Evolutionary conservation across 2,329 filamentous ascomycete species (phyloP), one percentile per base, ranked within the genome.

Genomic region (Monosporascus sp.): DNA sequence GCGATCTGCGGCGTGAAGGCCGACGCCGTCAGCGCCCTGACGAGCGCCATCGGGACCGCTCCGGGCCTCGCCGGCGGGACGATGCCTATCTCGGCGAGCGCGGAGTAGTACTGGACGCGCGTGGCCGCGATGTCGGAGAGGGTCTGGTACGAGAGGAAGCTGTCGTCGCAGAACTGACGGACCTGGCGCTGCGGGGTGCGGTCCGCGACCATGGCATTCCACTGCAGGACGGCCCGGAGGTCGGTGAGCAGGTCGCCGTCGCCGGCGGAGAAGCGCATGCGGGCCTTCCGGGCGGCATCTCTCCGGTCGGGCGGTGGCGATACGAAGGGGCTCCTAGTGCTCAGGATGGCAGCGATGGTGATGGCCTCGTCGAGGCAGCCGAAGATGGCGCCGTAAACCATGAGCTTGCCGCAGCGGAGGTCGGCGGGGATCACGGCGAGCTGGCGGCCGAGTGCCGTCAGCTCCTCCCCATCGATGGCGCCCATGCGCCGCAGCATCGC

Each of bases 391-490:
- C 94, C 94, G 65, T 95, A 96, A 3, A 99, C 89, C 80, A 99
- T 90, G 36, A 99, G 79, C 71, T 99, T 99, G 46, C 89, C 90
- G 68, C 91, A 95, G 27, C 93, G 85, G 48, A 99, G 78, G 66
- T 99, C 94, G 0, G 93, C 90, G 2, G 94, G 94, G 49, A 99
- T 91, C 83, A 95, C 90, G 18, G 92, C 88, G n/a, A 99, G 78
- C 72, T 97, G 94, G 50, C 88, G 86, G 79, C 94, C 94, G 47
- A 99, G 84, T 3, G 92, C 91, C 0, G 94, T 97, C 41, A 99
- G 79, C 63, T 90, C 88, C 53, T 90, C 84, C 45, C 89, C 89
- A 61, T 94, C 89, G 15, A 97, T 77, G 1, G 92, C 93, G 31
- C 94, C 94, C 79, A 99, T 96, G 9, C 91, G 82, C 14, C 82